Conservation (phyloP, 352 stramenopile genomes). For the Achlya hypogyna region DNA sequence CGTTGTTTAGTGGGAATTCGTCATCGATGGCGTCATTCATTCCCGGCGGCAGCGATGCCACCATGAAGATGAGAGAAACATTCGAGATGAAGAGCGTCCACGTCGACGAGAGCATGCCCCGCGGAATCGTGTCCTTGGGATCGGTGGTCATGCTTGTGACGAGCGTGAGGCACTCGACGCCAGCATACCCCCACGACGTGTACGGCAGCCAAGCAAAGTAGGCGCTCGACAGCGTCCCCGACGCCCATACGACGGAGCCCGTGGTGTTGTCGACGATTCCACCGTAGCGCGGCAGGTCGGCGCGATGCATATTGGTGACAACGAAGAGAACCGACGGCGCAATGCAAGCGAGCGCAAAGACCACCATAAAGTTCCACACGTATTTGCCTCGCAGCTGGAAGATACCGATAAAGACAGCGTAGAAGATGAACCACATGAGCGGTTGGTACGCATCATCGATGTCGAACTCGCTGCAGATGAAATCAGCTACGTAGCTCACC, state of each 20-base stretch:
- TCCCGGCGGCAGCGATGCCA: background rate
- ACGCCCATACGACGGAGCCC: background rate
- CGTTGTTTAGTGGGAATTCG: background rate
- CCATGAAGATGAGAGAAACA: background rate
- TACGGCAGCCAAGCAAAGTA: background rate
- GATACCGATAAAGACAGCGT: slow-evolving; percentile 17
- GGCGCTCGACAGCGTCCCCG: background rate
- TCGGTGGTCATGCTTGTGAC: background rate
- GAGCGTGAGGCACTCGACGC: slow-evolving; percentile 1
- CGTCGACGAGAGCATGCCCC: background rate
- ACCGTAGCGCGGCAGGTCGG: background rate
- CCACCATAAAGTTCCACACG: background rate
- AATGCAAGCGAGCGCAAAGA: background rate
- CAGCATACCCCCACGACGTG: background rate
- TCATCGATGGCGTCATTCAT: background rate
- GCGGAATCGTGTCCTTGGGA: background rate
- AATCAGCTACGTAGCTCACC: slow-evolving; percentile 25
- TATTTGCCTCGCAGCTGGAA: background rate
- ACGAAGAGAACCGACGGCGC: background rate
- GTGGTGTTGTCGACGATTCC: background rate
- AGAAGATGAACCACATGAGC: slow-evolving; percentile 26
- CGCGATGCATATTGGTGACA: background rate
- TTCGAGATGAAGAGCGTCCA: slow-evolving; percentile 3
- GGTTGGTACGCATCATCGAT: slow-evolving; percentile 17
- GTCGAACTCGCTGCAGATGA: slow-evolving; percentile 18